Percentiles rank a stretch among this genome's conserved stretches.
Conservation (phyloP, 176 grass and related monocot genomes). For the Pontederia crassipes region DNA sequence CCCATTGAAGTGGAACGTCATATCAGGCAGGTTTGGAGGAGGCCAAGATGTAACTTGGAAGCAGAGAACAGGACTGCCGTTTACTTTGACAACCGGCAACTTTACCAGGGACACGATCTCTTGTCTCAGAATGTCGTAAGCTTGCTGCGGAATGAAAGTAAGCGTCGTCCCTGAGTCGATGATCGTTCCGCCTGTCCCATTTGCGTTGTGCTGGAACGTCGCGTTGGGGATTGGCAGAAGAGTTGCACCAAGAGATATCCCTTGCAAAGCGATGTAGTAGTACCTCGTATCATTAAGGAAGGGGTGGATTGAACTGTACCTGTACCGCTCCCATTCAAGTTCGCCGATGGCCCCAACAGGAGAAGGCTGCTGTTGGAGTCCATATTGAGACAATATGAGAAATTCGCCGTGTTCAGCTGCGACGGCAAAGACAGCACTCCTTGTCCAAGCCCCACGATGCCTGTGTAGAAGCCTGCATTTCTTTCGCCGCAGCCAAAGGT, state of each 20-base stretch:
- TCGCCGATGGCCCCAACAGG: slow-evolving; percentile 38
- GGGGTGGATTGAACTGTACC: slow-evolving; percentile 29
- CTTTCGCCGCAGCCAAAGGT: slow-evolving; percentile 46
- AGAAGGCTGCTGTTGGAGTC: slow-evolving; percentile 27
- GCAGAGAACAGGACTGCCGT: slow-evolving; percentile 32
- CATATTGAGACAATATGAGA: slow-evolving; percentile 46
- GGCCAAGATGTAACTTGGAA: slow-evolving; percentile 11
- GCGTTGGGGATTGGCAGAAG: slow-evolving; percentile 7
- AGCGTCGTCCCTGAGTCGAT: slow-evolving; percentile 49
- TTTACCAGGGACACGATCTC: slow-evolving; percentile 26
- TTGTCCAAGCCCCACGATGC: slow-evolving; percentile 9
- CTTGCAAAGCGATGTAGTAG: slow-evolving; percentile 57
- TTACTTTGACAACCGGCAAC: not conserved
- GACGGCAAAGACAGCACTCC: slow-evolving; percentile 29
- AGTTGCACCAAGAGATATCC: slow-evolving; percentile 27
- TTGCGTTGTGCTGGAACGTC: not conserved
- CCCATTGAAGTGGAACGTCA: slow-evolving; percentile 30
- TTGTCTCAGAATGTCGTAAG: slow-evolving; percentile 26
- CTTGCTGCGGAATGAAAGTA: slow-evolving; percentile 28
- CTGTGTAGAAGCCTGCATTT: slow-evolving; percentile 29
- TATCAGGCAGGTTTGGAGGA: slow-evolving; percentile 12
- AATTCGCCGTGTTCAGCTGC: slow-evolving; percentile 33
- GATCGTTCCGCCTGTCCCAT: slow-evolving; percentile 34
- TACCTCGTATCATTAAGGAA: slow-evolving; percentile 26
- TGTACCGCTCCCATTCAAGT: slow-evolving; percentile 9